Evolutionary conservation across 2,329 filamentous ascomycete genomes (phyloP).

Genomic region (Alternaria sp.): DNA sequence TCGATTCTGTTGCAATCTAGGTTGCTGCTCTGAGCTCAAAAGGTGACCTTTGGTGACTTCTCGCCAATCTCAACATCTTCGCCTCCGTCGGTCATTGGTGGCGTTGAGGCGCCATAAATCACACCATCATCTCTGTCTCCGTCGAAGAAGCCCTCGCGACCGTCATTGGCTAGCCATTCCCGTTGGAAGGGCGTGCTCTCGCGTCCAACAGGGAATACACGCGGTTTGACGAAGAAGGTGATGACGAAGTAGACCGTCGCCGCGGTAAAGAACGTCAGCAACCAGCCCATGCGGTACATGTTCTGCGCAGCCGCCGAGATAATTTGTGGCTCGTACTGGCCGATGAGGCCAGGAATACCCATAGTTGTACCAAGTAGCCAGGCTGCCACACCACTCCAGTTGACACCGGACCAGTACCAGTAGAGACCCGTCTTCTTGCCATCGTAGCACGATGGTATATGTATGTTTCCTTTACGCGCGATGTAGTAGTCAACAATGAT

Average conservation of each 20-base stretch:
- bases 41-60: slow-evolving; percentile 14
- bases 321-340: slow-evolving; percentile 39
- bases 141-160: slow-evolving; percentile 38
- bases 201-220: slow-evolving; percentile 25
- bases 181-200: slow-evolving; percentile 20
- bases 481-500: slow-evolving; percentile 52
- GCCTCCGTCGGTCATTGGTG: slow-evolving; percentile 17
- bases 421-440: slow-evolving; percentile 31
- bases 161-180: slow-evolving; percentile 35
- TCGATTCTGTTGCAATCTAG: background rate
- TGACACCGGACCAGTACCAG: slow-evolving; percentile 42
- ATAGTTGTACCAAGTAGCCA: slow-evolving; percentile 41
- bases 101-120: slow-evolving; percentile 17
- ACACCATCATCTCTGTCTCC: slow-evolving; percentile 29
- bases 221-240: slow-evolving; percentile 22
- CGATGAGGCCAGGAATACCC: slow-evolving; percentile 43
- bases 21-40: background rate
- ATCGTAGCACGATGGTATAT: slow-evolving; percentile 49
- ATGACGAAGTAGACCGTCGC: slow-evolving; percentile 35
- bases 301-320: slow-evolving; percentile 40
- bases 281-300: slow-evolving; percentile 47
- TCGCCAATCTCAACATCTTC: slow-evolving; percentile 16
- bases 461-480: slow-evolving; percentile 50
- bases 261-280: slow-evolving; percentile 41
- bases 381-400: slow-evolving; percentile 40